Conservation (phyloP, 352 stramenopile species). For the Globisporangium uncinulatum region DNA sequence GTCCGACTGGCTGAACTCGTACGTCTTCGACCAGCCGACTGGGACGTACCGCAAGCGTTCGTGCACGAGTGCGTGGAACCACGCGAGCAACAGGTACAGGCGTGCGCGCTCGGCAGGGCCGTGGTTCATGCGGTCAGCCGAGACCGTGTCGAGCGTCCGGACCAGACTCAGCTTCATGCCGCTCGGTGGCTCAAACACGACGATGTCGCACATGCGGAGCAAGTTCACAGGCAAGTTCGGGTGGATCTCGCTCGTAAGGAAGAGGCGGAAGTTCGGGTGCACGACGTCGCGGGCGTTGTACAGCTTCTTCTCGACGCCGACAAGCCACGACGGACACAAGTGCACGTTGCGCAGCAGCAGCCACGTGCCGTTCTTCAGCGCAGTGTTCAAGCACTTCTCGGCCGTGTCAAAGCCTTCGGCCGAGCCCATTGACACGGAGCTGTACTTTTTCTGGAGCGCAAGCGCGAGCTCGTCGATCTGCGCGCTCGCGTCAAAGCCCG, state of each 20-base stretch:
- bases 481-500: constrained; percentile 97
- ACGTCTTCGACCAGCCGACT: constrained; percentile 97
- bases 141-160: constrained; percentile 92
- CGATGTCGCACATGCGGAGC: constrained; percentile 94
- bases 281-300: constrained; percentile 76
- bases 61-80: constrained; percentile 98
- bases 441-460: constrained; percentile 90
- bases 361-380: constrained; percentile 96
- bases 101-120: constrained; percentile 83
- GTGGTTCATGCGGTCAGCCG: constrained; percentile 88
- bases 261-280: constrained; percentile 84
- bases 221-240: constrained; percentile 95
- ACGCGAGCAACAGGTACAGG: constrained; percentile 96
- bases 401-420: constrained; percentile 94
- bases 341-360: constrained; percentile 99
- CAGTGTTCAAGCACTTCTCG: constrained; percentile 92
- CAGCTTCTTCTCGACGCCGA: constrained; percentile 96
- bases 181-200: constrained; percentile 97
- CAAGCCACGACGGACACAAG: constrained; percentile 97
- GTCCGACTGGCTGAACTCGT: constrained; percentile 99
- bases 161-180: constrained; percentile 97
- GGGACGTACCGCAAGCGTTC: constrained; percentile 97
- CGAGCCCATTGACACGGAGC: constrained; percentile 98
- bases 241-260: constrained; percentile 98
- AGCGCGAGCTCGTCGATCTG: constrained; percentile 95